Base-by-base conservation (phyloP, 352 stramenopile genomes). In the Globisporangium perplexum region DNA sequence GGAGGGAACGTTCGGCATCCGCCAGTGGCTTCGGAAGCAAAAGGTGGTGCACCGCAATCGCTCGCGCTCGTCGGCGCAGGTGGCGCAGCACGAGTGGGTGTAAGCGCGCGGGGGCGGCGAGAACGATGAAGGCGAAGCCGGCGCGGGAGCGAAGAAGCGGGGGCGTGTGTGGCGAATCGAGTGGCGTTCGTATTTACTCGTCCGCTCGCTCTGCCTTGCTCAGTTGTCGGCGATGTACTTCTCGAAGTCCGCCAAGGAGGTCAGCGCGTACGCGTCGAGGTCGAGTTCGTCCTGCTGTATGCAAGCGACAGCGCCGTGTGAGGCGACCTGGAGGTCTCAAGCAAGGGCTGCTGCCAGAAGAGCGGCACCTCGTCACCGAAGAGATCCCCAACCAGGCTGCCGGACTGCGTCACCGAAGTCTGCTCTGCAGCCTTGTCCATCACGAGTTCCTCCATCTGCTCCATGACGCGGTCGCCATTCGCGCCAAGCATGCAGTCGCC, bases 11-110 rank as follows among this genome's bases (percentile, higher is more conserved):
- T 90, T 91, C 39, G 83, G 80, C 6, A 83, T 91, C 39, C 77
- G 83, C 17, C 80, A 91, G 54, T 91, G 80, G 83, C 78, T 93
- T 53, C 74, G 80, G 22, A 93, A 88, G 65, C 83, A 91, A 47
- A 85, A 90, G 55, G 76, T 93, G 2, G 82, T 92, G 11, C 79
- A 90, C 50, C 74, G 79, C 23, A 80, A 89, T 60, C 78, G 82
- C 7, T 90, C 82, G 2, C 69, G 79, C 12, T 90, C 82, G 24
- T 70, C 74, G 4, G 46, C 80, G 10, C 64, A 74, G 33, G 48
- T 68, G 39, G 61, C 68, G 26, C 60, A 67, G 50, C 87, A 88
- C 49, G 81, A 90, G 54, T 92, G 81, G 81, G 81, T 92, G 1
- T 91, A 83, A 18, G n/a, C n/a, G n/a, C n/a, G n/a, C n/a, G n/a